Conservation (phyloP, 192 early-diverging fungal genomes). For the Backusella mclennaniae region DNA sequence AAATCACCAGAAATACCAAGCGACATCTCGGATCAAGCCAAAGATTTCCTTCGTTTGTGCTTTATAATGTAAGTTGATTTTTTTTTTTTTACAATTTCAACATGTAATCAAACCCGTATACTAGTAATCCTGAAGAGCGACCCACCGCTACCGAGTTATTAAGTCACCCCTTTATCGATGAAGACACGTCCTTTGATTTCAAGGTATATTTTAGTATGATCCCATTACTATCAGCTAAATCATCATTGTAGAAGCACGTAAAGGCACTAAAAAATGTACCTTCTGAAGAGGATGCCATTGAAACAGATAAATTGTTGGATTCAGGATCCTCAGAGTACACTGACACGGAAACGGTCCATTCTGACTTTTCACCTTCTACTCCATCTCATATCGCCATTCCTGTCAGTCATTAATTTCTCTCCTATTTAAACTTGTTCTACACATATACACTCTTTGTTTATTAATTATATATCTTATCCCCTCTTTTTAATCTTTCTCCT, state of each 20-base stretch:
- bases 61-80: not conserved
- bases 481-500: not conserved
- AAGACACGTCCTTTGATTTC: slow-evolving; percentile 44
- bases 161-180: slow-evolving; percentile 62
- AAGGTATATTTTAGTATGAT: slow-evolving; percentile 18
- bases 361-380: not conserved
- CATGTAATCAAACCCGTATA: not conserved
- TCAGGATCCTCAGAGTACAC: not conserved
- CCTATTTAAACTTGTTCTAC: not conserved
- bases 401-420: not conserved
- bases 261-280: not conserved
- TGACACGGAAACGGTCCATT: not conserved
- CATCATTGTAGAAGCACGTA: not conserved
- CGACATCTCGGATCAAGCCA: not conserved
- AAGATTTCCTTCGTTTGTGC: not conserved
- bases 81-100: not conserved
- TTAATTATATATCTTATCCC: not conserved
- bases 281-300: not conserved
- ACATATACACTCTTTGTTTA: not conserved
- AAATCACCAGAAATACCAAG: not conserved
- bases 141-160: slow-evolving; percentile 71
- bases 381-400: not conserved
- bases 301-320: not conserved
- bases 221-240: no score
- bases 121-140: slow-evolving; percentile 67